Base-by-base conservation (phyloP, 2,329 filamentous ascomycete species). In the Fusarium longipes region DNA sequence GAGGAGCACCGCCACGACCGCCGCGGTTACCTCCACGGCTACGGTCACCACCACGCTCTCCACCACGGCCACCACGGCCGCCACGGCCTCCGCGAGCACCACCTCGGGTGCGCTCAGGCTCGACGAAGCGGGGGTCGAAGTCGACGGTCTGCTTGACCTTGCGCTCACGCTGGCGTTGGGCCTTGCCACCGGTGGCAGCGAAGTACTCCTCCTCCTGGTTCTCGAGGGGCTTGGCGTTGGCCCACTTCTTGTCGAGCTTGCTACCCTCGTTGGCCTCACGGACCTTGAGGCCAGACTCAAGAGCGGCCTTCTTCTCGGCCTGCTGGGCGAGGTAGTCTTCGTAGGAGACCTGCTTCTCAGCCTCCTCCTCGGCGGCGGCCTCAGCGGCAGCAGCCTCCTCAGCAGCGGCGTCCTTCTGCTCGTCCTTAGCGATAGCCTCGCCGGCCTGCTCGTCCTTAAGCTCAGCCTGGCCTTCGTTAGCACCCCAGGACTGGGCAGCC, bases 221-320 rank as follows among this genome's bases (percentile, higher is more conserved):
- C 77, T 82, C 78, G 57, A 91, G 83, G 60, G 86, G 77, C 85
- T 94, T 96, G 79, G 93, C 93, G 75, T 87, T 85, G 76, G 91
- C 92, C 92, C 94, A 97, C 87, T 97, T 96, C 88, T 96, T 95
- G 86, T 93, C 89, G 75, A 84, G 78, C 85, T 93, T 93, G 84
- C 85, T 87, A 77, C 94, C 94, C 85, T 97, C 94, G 86, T 98
- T 97, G 81, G 95, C 84, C 85, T 93, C 89, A 83, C 96, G 95
- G 77, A 93, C 86, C 76, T 92, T 87, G 75, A 90, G 86, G 53
- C 70, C 73, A 73, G 83, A 81, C 73, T 87, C 87, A 69, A 95
- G 87, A 70, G 87, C 87, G 70, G 88, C 82, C 84, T 93, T 94
- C 88, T 94, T 95, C 84, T 87, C 86, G 61, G 85, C 85, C 74